Conservation (phyloP, 345 rosid species). For the Conringia planisiliqua region DNA sequence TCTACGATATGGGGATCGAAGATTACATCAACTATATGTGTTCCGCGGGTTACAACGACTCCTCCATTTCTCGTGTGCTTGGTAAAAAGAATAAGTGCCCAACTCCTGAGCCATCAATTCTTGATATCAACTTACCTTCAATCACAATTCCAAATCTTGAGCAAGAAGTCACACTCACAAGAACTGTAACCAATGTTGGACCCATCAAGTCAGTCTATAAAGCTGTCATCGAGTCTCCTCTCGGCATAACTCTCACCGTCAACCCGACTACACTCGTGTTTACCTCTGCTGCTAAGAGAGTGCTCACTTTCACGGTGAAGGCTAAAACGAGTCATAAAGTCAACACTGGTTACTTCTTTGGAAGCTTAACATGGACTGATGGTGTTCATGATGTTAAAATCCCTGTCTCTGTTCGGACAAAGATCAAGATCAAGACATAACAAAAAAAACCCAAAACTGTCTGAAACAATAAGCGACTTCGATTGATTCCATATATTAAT, state of each 20-base stretch:
- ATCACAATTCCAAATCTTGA: conserved; percentile 29
- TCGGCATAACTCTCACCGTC: conserved; percentile 21
- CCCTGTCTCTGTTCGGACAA: conserved; percentile 43
- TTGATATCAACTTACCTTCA: conserved; percentile 47
- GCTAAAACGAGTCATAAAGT: conserved; percentile 28
- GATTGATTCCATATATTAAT: neutral
- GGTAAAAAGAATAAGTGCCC: conserved; percentile 22
- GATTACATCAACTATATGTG: conserved; percentile 55
- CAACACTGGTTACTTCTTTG: conserved; percentile 43
- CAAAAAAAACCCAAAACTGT: neutral
- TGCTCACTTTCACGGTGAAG: conserved; percentile 15
- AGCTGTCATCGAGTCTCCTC: conserved; percentile 20
- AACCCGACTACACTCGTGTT: conserved; percentile 14
- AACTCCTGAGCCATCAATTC: conserved; percentile 13
- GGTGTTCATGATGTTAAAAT: conserved; percentile 34
- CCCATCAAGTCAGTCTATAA: conserved; percentile 12
- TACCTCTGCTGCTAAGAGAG: conserved; percentile 7
- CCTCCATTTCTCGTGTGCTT: conserved; percentile 39
- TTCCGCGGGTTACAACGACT: conserved; percentile 39
- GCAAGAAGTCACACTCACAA: conserved; percentile 19
- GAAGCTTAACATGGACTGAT: conserved; percentile 47
- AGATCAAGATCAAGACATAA: conserved; percentile 13
- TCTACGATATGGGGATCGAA: conserved; percentile 44
- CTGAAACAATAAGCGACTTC: neutral
- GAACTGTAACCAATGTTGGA: conserved; percentile 31